Percentiles rank a stretch among this genome's conserved stretches.
Evolutionary conservation across 257 asterid genomes (phyloP).

Genomic region (Solanum megistacrolobum): DNA sequence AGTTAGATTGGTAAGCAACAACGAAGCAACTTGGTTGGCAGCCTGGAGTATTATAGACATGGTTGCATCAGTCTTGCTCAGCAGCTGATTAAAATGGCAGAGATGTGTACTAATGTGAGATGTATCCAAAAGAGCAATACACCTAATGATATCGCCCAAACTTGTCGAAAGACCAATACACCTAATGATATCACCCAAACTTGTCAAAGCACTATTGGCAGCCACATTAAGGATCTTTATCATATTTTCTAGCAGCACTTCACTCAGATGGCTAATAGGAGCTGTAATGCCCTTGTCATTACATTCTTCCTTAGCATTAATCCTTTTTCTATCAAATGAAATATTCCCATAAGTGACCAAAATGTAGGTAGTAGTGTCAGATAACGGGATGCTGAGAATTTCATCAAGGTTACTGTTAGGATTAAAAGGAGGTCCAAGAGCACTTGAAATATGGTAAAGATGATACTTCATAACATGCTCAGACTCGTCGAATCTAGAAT

Average conservation of each 20-base stretch:
- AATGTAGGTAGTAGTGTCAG: not conserved
- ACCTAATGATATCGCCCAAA: not conserved
- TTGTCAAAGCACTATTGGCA: not conserved
- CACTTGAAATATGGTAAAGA: not conserved
- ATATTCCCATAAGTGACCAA: not conserved
- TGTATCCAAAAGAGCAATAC: not conserved
- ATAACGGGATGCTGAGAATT: not conserved
- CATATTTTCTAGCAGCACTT: not conserved
- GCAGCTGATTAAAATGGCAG: not conserved
- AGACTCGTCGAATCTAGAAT: not conserved
- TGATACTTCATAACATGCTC: not conserved
- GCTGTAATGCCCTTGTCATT: not conserved
- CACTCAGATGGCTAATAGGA: not conserved
- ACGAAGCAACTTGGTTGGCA: not conserved
- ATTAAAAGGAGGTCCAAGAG: not conserved
- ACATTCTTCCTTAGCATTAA: not conserved
- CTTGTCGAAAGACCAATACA: not conserved
- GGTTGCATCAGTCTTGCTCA: not conserved
- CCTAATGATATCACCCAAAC: too few relatives aligned
- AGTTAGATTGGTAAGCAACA: not conserved
- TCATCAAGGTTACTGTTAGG: not conserved
- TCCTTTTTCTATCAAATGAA: not conserved
- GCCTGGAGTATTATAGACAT: not conserved
- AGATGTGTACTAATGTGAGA: not conserved
- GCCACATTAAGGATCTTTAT: not conserved